Conservation (phyloP, 2,329 filamentous ascomycete species). For the Coniochaeta sp. region DNA sequence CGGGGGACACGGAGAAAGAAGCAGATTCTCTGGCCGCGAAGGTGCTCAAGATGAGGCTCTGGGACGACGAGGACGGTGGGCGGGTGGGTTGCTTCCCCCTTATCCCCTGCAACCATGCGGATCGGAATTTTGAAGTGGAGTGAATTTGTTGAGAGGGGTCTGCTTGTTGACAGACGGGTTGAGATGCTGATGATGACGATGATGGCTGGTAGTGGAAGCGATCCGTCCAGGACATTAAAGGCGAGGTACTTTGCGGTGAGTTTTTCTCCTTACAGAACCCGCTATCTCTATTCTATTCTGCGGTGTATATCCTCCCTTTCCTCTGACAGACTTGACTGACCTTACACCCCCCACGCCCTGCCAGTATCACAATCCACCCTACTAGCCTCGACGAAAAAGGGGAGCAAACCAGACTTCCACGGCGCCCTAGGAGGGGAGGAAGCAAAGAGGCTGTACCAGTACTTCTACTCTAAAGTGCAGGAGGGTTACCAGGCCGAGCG, state of each 20-base stretch:
- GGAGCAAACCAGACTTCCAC: slow-evolving; percentile 92
- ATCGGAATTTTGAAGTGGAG: neutral
- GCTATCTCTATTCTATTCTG: slow-evolving; percentile 13
- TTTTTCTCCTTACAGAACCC: too few species aligned
- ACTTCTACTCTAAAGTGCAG: slow-evolving; percentile 72
- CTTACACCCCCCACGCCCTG: too few species aligned
- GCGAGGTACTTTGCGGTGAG: slow-evolving; percentile 88
- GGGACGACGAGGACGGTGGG: slow-evolving; percentile 71
- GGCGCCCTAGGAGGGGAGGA: slow-evolving; percentile 72
- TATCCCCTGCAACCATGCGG: neutral
- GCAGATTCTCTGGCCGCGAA: slow-evolving; percentile 77
- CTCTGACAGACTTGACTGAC: neutral
- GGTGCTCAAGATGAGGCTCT: slow-evolving; percentile 82
- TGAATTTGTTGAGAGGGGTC: neutral
- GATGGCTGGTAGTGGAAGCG: slow-evolving; percentile 66
- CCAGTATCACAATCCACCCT: slow-evolving; percentile 95
- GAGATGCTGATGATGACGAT: neutral
- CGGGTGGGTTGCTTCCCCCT: slow-evolving; percentile 41
- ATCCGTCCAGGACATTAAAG: slow-evolving; percentile 78
- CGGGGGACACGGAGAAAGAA: slow-evolving; percentile 84
- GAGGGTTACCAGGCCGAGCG: slow-evolving; percentile 62
- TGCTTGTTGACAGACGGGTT: neutral
- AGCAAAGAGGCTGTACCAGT: slow-evolving; percentile 73
- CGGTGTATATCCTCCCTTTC: neutral
- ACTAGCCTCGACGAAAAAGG: slow-evolving; percentile 88